Conservation (phyloP, 2,329 filamentous ascomycete species). For the Colletotrichum karsti region DNA sequence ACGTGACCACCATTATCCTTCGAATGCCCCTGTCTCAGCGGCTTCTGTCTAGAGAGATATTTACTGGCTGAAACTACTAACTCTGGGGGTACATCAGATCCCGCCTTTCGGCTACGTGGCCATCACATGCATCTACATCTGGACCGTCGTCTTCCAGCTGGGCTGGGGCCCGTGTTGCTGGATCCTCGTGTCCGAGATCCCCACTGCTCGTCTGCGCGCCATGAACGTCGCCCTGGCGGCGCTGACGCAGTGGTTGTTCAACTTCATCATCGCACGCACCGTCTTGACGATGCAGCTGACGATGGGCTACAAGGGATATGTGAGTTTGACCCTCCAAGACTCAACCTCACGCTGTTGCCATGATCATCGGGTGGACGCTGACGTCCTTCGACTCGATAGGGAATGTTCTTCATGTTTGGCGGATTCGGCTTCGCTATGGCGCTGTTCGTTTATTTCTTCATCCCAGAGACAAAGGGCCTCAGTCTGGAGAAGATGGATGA, state of each 20-base stretch:
- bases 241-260: conserved; percentile 78
- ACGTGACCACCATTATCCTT: too few species aligned
- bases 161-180: conserved; percentile 78
- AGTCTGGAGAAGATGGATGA: conserved; percentile 73
- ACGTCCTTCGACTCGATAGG: conserved; percentile 40
- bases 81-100: conserved; percentile 43
- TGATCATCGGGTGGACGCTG: too few species aligned
- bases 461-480: conserved; percentile 76
- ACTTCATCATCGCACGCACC: conserved; percentile 75
- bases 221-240: conserved; percentile 75
- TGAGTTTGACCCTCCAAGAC: conserved; percentile 34
- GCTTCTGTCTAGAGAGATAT: too few species aligned
- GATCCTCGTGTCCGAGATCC: conserved; percentile 78
- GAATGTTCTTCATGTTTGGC: conserved; percentile 75
- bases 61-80: conserved; percentile 71
- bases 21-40: too few species aligned
- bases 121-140: conserved; percentile 76
- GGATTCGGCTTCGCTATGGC: conserved; percentile 73
- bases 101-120: conserved; percentile 75
- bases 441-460: conserved; percentile 71
- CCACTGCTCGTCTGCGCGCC: conserved; percentile 70
- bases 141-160: conserved; percentile 74
- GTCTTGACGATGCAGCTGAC: conserved; percentile 74
- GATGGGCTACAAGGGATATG: conserved; percentile 51
- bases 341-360: too few species aligned